These are phyloP conservation scores for Aspergillus sp. DNA, from an alignment of 2,329 filamentous ascomycete genomes.

Conservation along the genomic window DNA sequence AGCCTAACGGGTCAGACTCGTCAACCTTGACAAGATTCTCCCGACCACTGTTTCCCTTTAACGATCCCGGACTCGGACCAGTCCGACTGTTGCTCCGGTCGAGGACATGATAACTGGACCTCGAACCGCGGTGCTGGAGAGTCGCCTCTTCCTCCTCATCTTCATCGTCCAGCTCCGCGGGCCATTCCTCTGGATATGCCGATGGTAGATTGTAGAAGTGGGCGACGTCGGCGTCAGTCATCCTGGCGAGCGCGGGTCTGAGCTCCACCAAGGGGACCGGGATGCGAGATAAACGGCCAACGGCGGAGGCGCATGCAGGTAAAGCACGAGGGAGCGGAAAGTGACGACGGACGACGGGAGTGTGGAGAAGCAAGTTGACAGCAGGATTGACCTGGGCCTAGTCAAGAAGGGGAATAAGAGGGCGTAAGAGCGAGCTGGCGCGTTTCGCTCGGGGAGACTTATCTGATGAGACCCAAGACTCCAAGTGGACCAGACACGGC, in stretches of 20 bases:
- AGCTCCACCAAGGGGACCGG: slow-evolving; percentile 9
- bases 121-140: slow-evolving; percentile 44
- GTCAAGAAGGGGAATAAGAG: neutral
- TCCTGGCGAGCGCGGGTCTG: slow-evolving; percentile 23
- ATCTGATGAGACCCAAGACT: slow-evolving; percentile 20
- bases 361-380: neutral
- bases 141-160: slow-evolving; percentile 63
- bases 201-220: slow-evolving; percentile 86
- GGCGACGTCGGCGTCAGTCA: slow-evolving; percentile 76
- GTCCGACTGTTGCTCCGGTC: slow-evolving; percentile 71
- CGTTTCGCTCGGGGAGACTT: slow-evolving; percentile 6
- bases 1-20: slow-evolving; percentile 89
- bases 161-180: slow-evolving; percentile 72
- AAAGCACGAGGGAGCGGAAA: slow-evolving; percentile 3
- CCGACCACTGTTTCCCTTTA: slow-evolving; percentile 66
- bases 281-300: slow-evolving; percentile 2
- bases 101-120: slow-evolving; percentile 81
- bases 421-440: neutral
- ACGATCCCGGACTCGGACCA: slow-evolving; percentile 65
- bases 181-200: slow-evolving; percentile 81
- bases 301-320: slow-evolving; percentile 16
- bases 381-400: neutral
- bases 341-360: neutral
- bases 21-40: slow-evolving; percentile 84
- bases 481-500: slow-evolving; percentile 15